Base-by-base conservation (phyloP, 2,329 filamentous ascomycete species). In the Leptosphaerulina australis region DNA sequence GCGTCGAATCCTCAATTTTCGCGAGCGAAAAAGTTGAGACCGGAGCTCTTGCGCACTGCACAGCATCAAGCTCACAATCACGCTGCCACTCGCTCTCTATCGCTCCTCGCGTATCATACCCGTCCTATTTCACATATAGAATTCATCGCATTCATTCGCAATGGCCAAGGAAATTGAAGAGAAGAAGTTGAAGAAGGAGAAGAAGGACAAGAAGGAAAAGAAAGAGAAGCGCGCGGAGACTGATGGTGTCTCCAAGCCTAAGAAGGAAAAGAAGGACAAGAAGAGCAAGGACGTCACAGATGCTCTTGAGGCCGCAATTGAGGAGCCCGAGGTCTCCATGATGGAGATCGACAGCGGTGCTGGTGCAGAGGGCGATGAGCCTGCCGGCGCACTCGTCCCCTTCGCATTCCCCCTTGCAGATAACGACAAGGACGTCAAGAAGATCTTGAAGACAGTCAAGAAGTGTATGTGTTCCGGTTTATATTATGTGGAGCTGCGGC, bases 341-440 rank as follows among this genome's bases (percentile, higher is more conserved):
- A 70, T 71, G 20, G 70, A 79, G 54, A 70, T 76, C n/a, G 76
- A 69, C 24, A 75, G 75, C 55, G 76, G 62, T 34, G 63, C 62
- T 53, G 70, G 60, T 25, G 62, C 62, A 34, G 60, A 76, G 36
- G 75, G 77, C 35, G 78, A 80, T 38, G 74, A 74, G 33, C 73
- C 55, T 47, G 62, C 65, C 51, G 74, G 72, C 63, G 85, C 87
- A 50, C 79, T 95, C 37, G 90, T 95, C 46, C 88, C 91, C 22
- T 94, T 96, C 70, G 91, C 92, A 49, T 81, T 88, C 63, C 90
- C 91, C 25, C 78, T 95, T 53, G 88, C 88, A 21, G 86, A 91
- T 58, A 90, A 72, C 35, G 46, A 90, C 56, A 94, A 95, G 81
- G 82, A 77, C 52, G 76, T 81, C 53, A 84, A 85, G 76, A 84